Evolutionary conservation across 805 yeast species (phyloP).

Genomic region (Blastobotrys americana): DNA sequence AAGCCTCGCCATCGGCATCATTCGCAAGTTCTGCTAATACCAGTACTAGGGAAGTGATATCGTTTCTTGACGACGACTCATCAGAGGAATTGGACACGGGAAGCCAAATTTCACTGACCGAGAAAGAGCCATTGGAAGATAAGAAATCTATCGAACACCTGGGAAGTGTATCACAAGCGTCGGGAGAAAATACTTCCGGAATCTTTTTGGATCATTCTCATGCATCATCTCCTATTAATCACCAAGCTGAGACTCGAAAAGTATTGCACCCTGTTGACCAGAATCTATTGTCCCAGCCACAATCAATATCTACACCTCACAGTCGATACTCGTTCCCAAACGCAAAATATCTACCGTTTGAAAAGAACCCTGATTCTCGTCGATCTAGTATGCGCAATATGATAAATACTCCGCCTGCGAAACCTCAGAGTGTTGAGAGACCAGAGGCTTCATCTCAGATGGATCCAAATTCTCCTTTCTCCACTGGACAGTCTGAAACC

Average conservation of each 20-base stretch:
- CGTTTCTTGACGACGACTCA: neutral
- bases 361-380: neutral
- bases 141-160: too few relatives aligned
- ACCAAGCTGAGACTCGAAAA: neutral
- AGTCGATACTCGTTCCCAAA: neutral
- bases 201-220: too few relatives aligned
- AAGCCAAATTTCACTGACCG: too few relatives aligned
- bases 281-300: neutral
- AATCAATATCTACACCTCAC: neutral
- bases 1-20: neutral
- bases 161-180: too few relatives aligned
- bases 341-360: neutral
- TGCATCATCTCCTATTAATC: neutral
- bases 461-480: neutral
- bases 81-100: too few relatives aligned
- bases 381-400: neutral
- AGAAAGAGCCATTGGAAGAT: too few relatives aligned
- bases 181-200: too few relatives aligned
- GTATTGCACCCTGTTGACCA: neutral
- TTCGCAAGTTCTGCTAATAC: too few relatives aligned
- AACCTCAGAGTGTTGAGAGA: neutral
- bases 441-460: neutral
- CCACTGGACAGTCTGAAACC: neutral
- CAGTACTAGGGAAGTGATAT: neutral
- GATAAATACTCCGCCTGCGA: neutral